Evolutionary conservation across 306 rosid genomes (phyloP), one percentile per base, ranked within the genome.

Genomic region (Quercus glauca): DNA sequence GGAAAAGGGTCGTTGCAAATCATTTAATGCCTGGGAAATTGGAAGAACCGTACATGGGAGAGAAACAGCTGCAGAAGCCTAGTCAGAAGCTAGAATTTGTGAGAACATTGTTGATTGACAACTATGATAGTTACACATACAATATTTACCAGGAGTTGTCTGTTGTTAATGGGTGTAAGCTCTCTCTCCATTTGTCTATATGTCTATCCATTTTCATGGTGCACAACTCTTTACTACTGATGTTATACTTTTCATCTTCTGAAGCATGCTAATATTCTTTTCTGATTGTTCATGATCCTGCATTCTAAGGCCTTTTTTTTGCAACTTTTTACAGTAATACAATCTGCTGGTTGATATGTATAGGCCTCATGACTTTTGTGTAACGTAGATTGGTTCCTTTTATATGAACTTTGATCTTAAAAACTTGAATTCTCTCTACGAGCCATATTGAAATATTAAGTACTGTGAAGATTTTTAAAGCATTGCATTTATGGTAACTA

Each of bases 71-170:
- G 1, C 59, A 80, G 56, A 67, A 77, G 72, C 86, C 83, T 64
- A 23, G 64, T 51, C 88, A 76, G 61, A 93, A 90, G 88, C 78
- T 81, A 33, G 91, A 86, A 69, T 86, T 75, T 73, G 92, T 93
- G 80, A 90, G 94, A 85, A 96, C 99, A 25, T 85, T 95, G 87
- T 83, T 95, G 97, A 91, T 96, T 78, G 99, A 96, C 86, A 96
- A 96, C 87, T 93, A 96, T 79, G 99, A 96, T 71, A 96, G 99
- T 76, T 96, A 96, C 88, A 96, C 99, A 4, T 96, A 96, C 86
- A 96, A 96, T 83, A 89, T 96, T 82, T 96, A 89, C 88, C 99
- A 96, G 92, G 97, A 92, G 79, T 84, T 96, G 69, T 93, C 98
- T 75, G 60, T 91, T 77, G 80, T 96, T 83, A 96, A 96, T 81